Base-by-base conservation (phyloP, 164 flowering plant species). In the Aristolochia californica region DNA sequence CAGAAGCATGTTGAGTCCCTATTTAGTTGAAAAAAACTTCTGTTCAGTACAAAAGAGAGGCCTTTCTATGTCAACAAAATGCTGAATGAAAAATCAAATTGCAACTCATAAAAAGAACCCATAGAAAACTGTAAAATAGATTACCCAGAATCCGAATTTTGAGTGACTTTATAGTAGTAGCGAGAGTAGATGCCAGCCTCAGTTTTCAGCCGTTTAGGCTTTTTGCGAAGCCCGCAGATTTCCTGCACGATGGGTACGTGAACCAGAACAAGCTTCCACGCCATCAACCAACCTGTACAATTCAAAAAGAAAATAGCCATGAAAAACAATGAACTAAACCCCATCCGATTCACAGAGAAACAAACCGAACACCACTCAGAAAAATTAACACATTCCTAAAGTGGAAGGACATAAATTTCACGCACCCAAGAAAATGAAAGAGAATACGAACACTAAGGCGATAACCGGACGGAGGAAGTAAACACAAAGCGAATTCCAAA, bases 181-280 rank as follows among this genome's bases (percentile, higher is more conserved):
- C 66, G 69, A 13, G 87, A 72, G 11, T 82, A 49, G 16, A 47
- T 73, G 43, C 88, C 72, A 56, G 75, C 64, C 17, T 61, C 66
- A n/a, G 85, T 91, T 67, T 80, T 85, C 0, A 77, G 73, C 52
- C 72, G 75, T 2, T 28, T n/a, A 11, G 79, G 66, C 62, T 86
- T 91, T 70, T 86, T 80, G 40, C 75, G 67, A 54, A 85, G 64
- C 21, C 88, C 88, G 58, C 69, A 83, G n/a, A 87, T 81, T 66
- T 88, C 98, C 66, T 87, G 98, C 44, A 88, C 87, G 56, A 91
- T 57, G 26, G 98, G 95, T 21, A 91, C 95, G 56, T 85, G 98
- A 63, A 81, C 87, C 62, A 85, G 77, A 11, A 91, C 87, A 40
- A 87, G 66, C 68, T 85, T 88, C 98, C 97, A 88, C 17, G 98